These are phyloP conservation scores for Leccinum variabile DNA, from an alignment of 1,284 basidiomycete genomes.

Conservation along the genomic window DNA sequence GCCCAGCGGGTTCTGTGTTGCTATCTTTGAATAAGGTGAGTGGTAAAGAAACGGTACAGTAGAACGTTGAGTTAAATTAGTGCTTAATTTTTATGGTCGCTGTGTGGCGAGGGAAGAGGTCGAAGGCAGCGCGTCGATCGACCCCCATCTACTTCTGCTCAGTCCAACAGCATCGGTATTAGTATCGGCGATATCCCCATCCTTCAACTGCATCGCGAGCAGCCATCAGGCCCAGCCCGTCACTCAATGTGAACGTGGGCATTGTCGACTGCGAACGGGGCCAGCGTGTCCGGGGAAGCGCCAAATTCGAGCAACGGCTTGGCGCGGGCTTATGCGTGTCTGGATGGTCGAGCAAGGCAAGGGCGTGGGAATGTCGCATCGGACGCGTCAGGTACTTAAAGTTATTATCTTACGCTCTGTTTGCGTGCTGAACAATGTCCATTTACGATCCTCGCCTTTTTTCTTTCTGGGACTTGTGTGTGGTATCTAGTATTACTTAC, in stretches of 20 bases:
- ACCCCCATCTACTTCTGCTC: not conserved
- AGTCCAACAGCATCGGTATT: not conserved
- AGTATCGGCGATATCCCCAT: too few relatives aligned
- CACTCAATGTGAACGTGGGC: not conserved
- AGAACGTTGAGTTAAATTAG: not conserved
- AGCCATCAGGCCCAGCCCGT: not conserved
- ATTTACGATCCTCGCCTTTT: conserved; percentile 16
- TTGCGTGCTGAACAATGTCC: conserved; percentile 17
- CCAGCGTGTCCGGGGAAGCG: not conserved
- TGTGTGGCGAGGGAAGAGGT: not conserved
- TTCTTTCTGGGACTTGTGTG: conserved; percentile 18
- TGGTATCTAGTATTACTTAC: conserved; percentile 43
- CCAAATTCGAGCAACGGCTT: not conserved
- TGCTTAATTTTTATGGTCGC: not conserved
- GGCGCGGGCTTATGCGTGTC: not conserved
- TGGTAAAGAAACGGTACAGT: not conserved
- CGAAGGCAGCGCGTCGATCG: not conserved
- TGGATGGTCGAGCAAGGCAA: not conserved
- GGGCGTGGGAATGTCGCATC: too few relatives aligned
- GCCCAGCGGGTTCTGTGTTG: not conserved
- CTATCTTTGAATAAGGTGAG: not conserved
- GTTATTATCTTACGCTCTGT: not conserved
- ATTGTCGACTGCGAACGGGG: not conserved
- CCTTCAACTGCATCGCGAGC: too few relatives aligned
- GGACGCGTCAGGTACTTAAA: not conserved